Evolutionary conservation across 805 yeast species (phyloP).

Genomic region (Lachancea quebecensis): DNA sequence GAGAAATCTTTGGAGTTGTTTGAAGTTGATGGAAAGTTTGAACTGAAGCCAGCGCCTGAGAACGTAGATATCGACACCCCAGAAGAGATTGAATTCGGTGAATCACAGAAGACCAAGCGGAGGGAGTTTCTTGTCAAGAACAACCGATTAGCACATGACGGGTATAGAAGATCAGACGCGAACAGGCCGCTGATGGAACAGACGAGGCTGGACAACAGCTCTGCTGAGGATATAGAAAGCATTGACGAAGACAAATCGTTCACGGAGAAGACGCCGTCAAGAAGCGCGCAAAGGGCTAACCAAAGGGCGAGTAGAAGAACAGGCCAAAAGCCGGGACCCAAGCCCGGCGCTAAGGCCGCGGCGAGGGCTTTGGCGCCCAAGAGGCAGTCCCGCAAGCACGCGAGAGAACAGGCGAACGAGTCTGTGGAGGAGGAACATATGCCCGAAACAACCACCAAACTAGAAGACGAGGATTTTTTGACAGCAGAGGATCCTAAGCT

Average conservation of each 20-base stretch:
- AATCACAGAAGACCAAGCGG: slow-evolving; percentile 22
- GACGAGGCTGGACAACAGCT: slow-evolving; percentile 2
- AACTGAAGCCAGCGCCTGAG: slow-evolving; percentile 10
- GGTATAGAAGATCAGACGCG: neutral
- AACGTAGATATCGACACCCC: slow-evolving; percentile 25
- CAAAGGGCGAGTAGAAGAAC: neutral
- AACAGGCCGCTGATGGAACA: slow-evolving; percentile 6
- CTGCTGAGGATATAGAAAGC: slow-evolving; percentile 4
- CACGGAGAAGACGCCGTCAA: neutral
- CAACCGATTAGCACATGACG: slow-evolving; percentile 6
- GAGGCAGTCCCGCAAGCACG: slow-evolving; percentile 2
- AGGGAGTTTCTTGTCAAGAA: slow-evolving; percentile 18
- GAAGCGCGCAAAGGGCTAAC: neutral
- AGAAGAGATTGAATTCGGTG: slow-evolving; percentile 26
- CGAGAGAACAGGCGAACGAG: neutral
- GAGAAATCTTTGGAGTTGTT: slow-evolving; percentile 19
- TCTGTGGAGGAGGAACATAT: slow-evolving; percentile 2
- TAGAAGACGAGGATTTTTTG: neutral
- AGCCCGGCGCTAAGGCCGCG: slow-evolving; percentile 1
- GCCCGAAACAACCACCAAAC: neutral
- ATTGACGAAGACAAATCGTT: slow-evolving; percentile 1
- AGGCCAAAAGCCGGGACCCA: neutral
- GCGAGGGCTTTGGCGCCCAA: neutral
- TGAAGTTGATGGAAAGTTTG: slow-evolving; percentile 11
- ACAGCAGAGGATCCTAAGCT: neutral